Evolutionary conservation across 2,329 filamentous ascomycete genomes (phyloP).

Genomic region (Furcasterigmium furcatum): DNA sequence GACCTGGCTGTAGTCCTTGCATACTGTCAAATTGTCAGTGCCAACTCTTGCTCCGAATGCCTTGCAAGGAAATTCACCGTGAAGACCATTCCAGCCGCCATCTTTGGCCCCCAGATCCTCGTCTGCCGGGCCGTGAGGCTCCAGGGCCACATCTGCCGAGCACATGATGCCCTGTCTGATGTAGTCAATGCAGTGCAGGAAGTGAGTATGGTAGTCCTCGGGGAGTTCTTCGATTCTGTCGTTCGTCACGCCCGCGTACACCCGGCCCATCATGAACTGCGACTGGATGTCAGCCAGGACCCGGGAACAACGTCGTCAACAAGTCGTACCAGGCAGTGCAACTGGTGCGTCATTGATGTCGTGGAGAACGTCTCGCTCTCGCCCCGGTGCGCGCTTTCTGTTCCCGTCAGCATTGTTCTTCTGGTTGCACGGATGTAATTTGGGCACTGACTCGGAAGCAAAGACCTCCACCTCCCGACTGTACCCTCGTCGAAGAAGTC

Average conservation of each 20-base stretch:
- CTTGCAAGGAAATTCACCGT: conserved; percentile 20
- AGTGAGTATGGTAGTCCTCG: conserved; percentile 27
- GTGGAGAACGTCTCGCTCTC: conserved; percentile 33
- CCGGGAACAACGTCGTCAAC: no score
- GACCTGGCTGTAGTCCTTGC: conserved; percentile 32
- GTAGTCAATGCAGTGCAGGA: conserved; percentile 38
- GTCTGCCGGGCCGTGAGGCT: conserved; percentile 31
- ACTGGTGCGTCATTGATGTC: conserved; percentile 35
- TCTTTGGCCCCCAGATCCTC: conserved; percentile 28
- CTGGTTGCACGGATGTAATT: background rate
- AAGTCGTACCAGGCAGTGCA: conserved; percentile 32
- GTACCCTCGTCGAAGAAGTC: conserved; percentile 34
- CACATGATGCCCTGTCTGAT: conserved; percentile 34
- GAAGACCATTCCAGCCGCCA: conserved; percentile 37
- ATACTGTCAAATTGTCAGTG: conserved; percentile 27
- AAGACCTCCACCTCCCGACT: conserved; percentile 31
- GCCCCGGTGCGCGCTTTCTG: conserved; percentile 11
- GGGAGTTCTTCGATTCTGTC: conserved; percentile 15
- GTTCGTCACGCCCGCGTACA: conserved; percentile 21
- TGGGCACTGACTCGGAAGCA: conserved; percentile 34
- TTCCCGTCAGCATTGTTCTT: conserved; percentile 16
- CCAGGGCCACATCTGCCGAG: conserved; percentile 25
- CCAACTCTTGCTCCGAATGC: no score
- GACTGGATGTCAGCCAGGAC: no score
- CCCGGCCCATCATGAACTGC: conserved; percentile 29